phyloP scores from a whole-genome alignment of 495 filamentous ascomycete species.

The Aspergillus taichungensis region DNA sequence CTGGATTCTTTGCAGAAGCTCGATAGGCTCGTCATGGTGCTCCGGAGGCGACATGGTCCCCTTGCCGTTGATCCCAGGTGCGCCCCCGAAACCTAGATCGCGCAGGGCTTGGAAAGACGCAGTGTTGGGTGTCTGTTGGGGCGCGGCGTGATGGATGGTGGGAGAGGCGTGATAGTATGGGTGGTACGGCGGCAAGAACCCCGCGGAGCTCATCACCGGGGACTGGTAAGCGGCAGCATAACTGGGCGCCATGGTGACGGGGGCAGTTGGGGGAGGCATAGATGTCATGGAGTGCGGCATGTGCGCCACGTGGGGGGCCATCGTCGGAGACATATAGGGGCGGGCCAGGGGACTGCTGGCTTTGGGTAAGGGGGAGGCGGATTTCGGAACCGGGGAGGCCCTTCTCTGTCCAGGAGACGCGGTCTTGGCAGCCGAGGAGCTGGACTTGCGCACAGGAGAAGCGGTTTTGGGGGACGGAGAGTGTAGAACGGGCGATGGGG shows the following conservation, averaged over 20 bases:
- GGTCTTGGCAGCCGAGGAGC: slow-evolving; percentile 9
- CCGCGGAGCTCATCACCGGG: slow-evolving; percentile 29
- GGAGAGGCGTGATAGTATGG: slow-evolving; percentile 19
- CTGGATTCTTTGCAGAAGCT: slow-evolving; percentile 39
- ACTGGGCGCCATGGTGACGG: slow-evolving; percentile 9
- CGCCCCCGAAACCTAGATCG: slow-evolving; percentile 16
- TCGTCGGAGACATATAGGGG: slow-evolving; percentile 29
- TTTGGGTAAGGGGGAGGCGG: slow-evolving; percentile 29
- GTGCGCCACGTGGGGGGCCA: slow-evolving; percentile 24
- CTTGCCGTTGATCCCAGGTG: slow-evolving; percentile 16
- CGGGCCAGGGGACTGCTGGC: slow-evolving; percentile 32
- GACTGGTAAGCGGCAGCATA: slow-evolving; percentile 27
- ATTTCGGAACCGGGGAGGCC: slow-evolving; percentile 16
- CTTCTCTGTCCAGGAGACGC: slow-evolving; percentile 14
- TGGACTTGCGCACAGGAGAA: slow-evolving; percentile 10
- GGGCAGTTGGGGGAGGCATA: slow-evolving; percentile 14
- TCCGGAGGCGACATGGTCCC: slow-evolving; percentile 27
- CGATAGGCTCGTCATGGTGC: slow-evolving; percentile 28
- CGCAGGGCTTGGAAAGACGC: slow-evolving; percentile 27
- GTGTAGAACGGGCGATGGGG: slow-evolving; percentile 11
- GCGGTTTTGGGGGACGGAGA: slow-evolving; percentile 6
- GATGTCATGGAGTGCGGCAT: slow-evolving; percentile 11
- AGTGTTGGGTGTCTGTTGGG: slow-evolving; percentile 24
- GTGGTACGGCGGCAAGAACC: slow-evolving; percentile 27
- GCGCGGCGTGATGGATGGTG: slow-evolving; percentile 22